Evolutionary conservation across 257 asterid species (phyloP), one percentile per base, ranked within the genome.

Genomic region (Osmanthus fragrans): DNA sequence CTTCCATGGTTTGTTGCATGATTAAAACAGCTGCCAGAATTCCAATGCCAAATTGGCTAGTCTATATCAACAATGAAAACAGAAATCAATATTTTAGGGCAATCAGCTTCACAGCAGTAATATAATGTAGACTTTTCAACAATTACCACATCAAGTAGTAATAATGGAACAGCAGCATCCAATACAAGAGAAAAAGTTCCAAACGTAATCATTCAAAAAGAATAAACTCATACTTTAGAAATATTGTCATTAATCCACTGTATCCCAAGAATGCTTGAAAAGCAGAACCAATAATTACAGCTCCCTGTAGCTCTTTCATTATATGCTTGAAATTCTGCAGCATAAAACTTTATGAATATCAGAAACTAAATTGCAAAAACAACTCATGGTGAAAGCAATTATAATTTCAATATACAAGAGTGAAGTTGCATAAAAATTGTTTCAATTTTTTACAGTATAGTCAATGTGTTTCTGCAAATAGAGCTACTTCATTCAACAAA

Each of bases 251-350:
- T 81, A 93, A 81, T 56, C 99, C 99, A 80, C 97, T 96, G 92
- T 93, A 96, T 45, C 99, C 99, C 81, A 96, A 84, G 77, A 96
- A 72, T 64, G 92, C 91, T 85, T 96, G 99, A 87, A 96, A 96
- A 81, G 97, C 91, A 47, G 99, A 93, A 85, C 97, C 96, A 81
- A 93, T 88, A 65, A 96, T 96, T 71, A 96, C 86, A 80, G 99
- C 98, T 76, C 99, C 99, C 78, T 96, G 97, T 77, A 96, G 89
- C 88, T 90, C 96, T 83, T 91, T 93, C 99, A 96, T 96, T 79
- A 93, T 92, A 86, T 96, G 97, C 92, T 85, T 90, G 87, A 96
- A 96, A 81, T 89, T 96, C 99, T 96, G 95, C 80, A 82, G 80
- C 74, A 76, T 30, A 30, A 54, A 75, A 54, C 79, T 45, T 36